These are phyloP conservation scores for Emergomyces pasteurianus DNA, from an alignment of 2,329 filamentous ascomycete genomes.

Conservation along the genomic window DNA sequence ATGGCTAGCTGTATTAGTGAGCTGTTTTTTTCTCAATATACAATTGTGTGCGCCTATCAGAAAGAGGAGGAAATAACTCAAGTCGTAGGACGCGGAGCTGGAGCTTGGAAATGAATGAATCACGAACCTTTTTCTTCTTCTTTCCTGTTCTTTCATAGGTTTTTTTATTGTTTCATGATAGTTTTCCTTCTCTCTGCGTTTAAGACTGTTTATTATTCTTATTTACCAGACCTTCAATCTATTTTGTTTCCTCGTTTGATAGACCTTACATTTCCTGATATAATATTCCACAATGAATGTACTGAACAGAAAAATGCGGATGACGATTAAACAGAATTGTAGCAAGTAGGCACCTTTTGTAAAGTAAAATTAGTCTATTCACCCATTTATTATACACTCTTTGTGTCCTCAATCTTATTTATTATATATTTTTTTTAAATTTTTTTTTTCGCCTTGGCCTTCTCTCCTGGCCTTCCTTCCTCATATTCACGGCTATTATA, in stretches of 20 bases:
- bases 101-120: conserved; percentile 2
- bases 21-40: not conserved
- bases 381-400: not conserved
- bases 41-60: not conserved
- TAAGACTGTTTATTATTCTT: not conserved
- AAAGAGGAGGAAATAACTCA: too few species aligned
- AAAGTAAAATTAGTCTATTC: not conserved
- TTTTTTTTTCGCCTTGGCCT: too few species aligned
- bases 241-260: not conserved
- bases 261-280: not conserved
- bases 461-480: too few species aligned
- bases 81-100: not conserved
- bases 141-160: not conserved
- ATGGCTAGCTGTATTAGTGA: not conserved
- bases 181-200: not conserved
- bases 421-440: too few species aligned
- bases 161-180: not conserved
- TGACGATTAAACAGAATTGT: not conserved
- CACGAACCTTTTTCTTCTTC: not conserved
- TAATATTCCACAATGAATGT: not conserved
- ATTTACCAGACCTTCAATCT: not conserved
- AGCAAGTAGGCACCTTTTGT: not conserved
- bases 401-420: too few species aligned
- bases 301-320: not conserved
- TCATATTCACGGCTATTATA: not conserved